These are phyloP conservation scores for Candida broadrunensis DNA, from an alignment of 805 yeast species.

Conservation along the genomic window DNA sequence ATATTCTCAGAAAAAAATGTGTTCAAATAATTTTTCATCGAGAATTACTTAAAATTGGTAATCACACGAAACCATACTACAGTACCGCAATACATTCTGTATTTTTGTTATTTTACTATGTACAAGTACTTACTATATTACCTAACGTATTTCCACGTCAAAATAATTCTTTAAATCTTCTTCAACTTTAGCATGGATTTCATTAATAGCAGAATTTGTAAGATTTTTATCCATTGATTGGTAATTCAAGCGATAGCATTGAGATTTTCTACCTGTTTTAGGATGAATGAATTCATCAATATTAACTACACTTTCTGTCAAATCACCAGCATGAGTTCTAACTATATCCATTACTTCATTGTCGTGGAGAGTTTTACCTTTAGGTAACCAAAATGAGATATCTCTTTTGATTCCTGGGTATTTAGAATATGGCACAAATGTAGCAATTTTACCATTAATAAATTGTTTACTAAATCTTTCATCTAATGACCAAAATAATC, in stretches of 20 bases:
- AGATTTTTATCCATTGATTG: conserved; percentile 95
- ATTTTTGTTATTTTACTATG: too few relatives aligned
- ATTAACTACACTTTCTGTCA: conserved; percentile 79
- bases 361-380: conserved; percentile 53
- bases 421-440: conserved; percentile 85
- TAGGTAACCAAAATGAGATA: conserved; percentile 86
- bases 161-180: conserved; percentile 48
- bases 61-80: too few relatives aligned
- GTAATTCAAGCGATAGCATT: conserved; percentile 86
- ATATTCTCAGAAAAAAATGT: too few relatives aligned
- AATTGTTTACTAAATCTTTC: conserved; percentile 77
- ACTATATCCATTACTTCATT: conserved; percentile 95
- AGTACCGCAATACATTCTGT: not conserved
- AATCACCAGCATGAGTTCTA: conserved; percentile 77
- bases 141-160: conserved; percentile 52
- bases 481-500: conserved; percentile 88
- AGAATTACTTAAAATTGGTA: not conserved
- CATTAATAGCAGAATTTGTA: conserved; percentile 81
- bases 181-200: conserved; percentile 65
- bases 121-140: not conserved
- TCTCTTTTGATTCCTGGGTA: conserved; percentile 87
- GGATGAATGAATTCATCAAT: conserved; percentile 86
- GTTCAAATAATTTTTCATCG: not conserved
- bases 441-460: conserved; percentile 55
- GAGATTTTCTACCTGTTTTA: conserved; percentile 69